phyloP scores from a whole-genome alignment of 2,329 filamentous ascomycete species.

The Ophiocordyceps sinensis region DNA sequence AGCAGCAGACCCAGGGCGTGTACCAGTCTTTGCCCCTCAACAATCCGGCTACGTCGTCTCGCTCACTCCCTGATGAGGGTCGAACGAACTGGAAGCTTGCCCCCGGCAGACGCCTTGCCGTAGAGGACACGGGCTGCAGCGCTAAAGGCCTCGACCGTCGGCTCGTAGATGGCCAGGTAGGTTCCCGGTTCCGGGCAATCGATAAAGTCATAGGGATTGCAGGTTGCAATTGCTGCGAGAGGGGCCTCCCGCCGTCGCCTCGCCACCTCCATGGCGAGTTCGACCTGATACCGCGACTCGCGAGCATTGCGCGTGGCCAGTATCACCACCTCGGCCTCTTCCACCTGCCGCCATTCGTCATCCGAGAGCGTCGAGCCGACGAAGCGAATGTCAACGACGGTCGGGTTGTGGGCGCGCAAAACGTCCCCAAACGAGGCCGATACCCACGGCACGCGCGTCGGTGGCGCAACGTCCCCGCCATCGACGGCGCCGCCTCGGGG shows the following conservation, averaged over 20 bases:
- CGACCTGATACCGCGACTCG: slow-evolving; percentile 10
- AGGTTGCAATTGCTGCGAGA: slow-evolving; percentile 10
- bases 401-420: slow-evolving; percentile 5
- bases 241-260: slow-evolving; percentile 3
- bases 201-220: slow-evolving; percentile 12
- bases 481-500: slow-evolving; percentile 10
- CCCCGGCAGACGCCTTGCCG: slow-evolving; percentile 1
- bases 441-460: slow-evolving; percentile 12
- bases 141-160: slow-evolving; percentile 11
- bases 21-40: too few species aligned
- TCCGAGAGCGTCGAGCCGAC: slow-evolving; percentile 5
- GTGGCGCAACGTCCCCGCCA: slow-evolving; percentile 7
- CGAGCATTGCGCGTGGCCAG: slow-evolving; percentile 11
- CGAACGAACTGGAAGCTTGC: neutral
- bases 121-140: slow-evolving; percentile 9
- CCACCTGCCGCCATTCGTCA: slow-evolving; percentile 8
- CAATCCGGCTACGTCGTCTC: too few species aligned
- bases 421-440: slow-evolving; percentile 8
- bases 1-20: too few species aligned
- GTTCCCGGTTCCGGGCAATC: slow-evolving; percentile 8
- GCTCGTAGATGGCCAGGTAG: slow-evolving; percentile 12
- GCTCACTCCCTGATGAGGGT: too few species aligned
- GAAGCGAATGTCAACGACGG: slow-evolving; percentile 8
- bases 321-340: slow-evolving; percentile 9
- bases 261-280: slow-evolving; percentile 8